Evolutionary conservation across 129 eudicot genomes (phyloP).

Genomic region (Arctium minus): DNA sequence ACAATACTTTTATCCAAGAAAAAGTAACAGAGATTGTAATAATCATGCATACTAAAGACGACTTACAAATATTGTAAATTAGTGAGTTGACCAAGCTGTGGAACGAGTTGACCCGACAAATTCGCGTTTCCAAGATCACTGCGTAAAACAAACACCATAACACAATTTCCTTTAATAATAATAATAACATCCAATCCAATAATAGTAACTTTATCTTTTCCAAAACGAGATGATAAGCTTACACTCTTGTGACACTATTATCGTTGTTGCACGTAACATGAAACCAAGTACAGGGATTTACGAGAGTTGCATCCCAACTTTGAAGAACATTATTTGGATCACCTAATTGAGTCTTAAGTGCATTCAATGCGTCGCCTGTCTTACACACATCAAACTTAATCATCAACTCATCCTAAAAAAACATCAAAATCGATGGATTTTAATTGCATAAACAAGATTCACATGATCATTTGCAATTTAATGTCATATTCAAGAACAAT

Average conservation of each 20-base stretch:
- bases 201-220: background rate
- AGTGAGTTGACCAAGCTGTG: conserved; percentile 66
- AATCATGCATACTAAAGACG: background rate
- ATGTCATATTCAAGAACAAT: conserved; percentile 10
- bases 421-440: background rate
- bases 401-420: conserved; percentile 19
- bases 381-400: conserved; percentile 10
- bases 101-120: conserved; percentile 71
- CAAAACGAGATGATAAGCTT: conserved; percentile 19
- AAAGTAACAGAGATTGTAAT: background rate
- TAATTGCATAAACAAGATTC: background rate
- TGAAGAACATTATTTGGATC: conserved; percentile 86
- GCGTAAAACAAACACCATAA: conserved; percentile 11
- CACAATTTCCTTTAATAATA: background rate
- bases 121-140: conserved; percentile 95
- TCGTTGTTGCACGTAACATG: conserved; percentile 78
- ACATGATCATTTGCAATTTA: background rate
- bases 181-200: background rate
- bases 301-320: conserved; percentile 94
- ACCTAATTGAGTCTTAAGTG: conserved; percentile 58
- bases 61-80: conserved; percentile 87
- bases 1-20: background rate
- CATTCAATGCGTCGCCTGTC: conserved; percentile 78
- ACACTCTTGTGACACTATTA: conserved; percentile 88
- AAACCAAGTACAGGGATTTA: conserved; percentile 94